A percentile compares a stretch with the other conserved stretches of the same genome.
phyloP scores from a whole-genome alignment of 192 early-diverging fungal genomes.

The Coemansia sp. region DNA sequence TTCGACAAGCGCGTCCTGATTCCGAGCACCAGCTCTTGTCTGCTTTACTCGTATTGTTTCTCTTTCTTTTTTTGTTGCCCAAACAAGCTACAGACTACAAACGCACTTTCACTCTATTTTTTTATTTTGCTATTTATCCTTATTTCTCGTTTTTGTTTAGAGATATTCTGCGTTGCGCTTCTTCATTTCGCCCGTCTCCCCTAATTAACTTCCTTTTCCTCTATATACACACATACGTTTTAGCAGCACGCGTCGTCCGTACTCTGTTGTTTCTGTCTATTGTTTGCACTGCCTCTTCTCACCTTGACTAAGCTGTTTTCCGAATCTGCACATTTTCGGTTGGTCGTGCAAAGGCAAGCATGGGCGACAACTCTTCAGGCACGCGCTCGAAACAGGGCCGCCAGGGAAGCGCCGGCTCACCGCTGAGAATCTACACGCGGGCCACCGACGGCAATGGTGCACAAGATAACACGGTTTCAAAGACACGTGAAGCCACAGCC shows the following conservation, averaged over 20 bases:
- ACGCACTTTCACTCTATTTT: conserved; percentile 6
- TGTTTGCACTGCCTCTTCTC: too few relatives aligned
- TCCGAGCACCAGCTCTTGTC: neutral
- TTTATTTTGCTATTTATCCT: neutral
- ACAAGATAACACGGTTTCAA: conserved; percentile 22
- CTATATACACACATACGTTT: too few relatives aligned
- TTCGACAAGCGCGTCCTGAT: neutral
- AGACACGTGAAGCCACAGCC: conserved; percentile 22
- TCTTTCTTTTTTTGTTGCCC: neutral
- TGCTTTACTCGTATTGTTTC: neutral
- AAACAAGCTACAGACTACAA: neutral
- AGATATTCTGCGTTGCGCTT: neutral
- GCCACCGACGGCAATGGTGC: conserved; percentile 13
- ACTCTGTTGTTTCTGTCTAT: too few relatives aligned
- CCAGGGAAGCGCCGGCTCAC: conserved; percentile 28
- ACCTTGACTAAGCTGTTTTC: neutral
- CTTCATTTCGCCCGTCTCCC: neutral
- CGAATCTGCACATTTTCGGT: neutral
- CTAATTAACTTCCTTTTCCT: neutral
- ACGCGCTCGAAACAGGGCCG: conserved; percentile 25
- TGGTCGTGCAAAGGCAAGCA: conserved; percentile 4
- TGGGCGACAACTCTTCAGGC: conserved; percentile 36
- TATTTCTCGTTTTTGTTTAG: neutral
- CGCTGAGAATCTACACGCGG: conserved; percentile 49
- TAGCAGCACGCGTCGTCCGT: too few relatives aligned